These are phyloP conservation scores for Microcera coccophila DNA, from an alignment of 2,329 filamentous ascomycete genomes.

Conservation along the genomic window DNA sequence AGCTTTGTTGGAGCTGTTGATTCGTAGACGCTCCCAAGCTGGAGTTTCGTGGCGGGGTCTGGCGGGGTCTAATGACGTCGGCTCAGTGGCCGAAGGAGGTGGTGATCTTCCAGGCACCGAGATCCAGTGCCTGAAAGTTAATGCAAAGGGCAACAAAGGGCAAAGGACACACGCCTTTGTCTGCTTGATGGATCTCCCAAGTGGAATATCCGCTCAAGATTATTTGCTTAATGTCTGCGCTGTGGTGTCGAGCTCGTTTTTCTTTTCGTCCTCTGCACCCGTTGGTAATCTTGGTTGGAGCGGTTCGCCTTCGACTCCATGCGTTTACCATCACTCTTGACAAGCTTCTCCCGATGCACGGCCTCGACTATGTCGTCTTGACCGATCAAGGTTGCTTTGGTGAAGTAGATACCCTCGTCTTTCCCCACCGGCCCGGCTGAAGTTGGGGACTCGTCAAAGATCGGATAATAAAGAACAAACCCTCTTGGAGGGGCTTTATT, in stretches of 20 bases:
- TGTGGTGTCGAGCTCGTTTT: too few species aligned
- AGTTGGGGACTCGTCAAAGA: neutral
- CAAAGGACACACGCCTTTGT: too few species aligned
- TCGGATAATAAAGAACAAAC: neutral
- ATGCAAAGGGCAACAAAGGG: neutral
- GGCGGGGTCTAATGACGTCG: constrained; percentile 7
- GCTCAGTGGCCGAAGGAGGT: constrained; percentile 5
- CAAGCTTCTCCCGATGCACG: neutral
- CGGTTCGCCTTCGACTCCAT: neutral
- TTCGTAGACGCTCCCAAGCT: neutral
- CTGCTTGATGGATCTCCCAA: too few species aligned
- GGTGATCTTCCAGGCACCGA: neutral
- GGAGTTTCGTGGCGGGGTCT: constrained; percentile 1
- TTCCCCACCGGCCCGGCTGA: neutral
- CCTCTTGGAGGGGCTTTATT: neutral
- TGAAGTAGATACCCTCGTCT: too few species aligned
- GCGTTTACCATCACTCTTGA: neutral
- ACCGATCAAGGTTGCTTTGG: neutral
- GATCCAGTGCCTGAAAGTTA: neutral
- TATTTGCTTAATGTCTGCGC: too few species aligned
- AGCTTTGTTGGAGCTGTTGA: neutral
- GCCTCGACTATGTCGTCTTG: too few species aligned
- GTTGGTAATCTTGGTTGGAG: neutral
- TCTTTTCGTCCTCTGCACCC: neutral
- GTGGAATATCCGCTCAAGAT: too few species aligned